Evolutionary conservation across 371 early-diverging fungal species (phyloP).

Genomic region (Dinochytrium kinnereticum): DNA sequence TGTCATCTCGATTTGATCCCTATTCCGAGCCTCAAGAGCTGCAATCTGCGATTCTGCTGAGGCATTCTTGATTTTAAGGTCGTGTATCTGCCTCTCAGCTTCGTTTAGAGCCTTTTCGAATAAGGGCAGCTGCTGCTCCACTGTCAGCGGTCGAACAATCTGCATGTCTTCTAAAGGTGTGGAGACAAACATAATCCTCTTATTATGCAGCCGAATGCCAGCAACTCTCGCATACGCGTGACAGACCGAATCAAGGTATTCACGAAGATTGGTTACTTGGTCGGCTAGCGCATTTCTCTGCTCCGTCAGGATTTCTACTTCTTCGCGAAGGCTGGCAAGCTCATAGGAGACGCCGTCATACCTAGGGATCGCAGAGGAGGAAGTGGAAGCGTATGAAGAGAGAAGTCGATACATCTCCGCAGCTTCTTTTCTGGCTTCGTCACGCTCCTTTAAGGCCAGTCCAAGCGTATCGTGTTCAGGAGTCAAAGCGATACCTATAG

Average conservation of each 20-base stretch:
- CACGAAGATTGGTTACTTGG: neutral
- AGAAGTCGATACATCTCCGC: neutral
- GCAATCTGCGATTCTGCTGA: neutral
- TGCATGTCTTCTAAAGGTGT: neutral
- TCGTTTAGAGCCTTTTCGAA: neutral
- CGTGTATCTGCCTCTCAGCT: neutral
- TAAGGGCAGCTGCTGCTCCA: neutral
- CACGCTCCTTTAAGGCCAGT: neutral
- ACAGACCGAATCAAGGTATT: neutral
- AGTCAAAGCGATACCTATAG: too few species aligned
- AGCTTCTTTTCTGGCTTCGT: neutral
- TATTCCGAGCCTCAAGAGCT: neutral
- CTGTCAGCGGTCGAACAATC: neutral
- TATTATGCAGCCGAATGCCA: conserved; percentile 1
- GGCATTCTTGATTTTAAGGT: neutral
- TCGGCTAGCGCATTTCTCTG: neutral
- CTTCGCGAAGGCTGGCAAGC: neutral
- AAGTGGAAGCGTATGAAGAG: conserved; percentile 2
- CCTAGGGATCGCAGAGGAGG: neutral
- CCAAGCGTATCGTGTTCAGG: too few species aligned
- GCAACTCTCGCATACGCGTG: conserved; percentile 1
- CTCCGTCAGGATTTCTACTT: neutral
- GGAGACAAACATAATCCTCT: neutral
- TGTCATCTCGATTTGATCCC: neutral
- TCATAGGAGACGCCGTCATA: neutral